phyloP scores from a whole-genome alignment of 202 grass and related monocot species.

The Zoysia matrella region DNA sequence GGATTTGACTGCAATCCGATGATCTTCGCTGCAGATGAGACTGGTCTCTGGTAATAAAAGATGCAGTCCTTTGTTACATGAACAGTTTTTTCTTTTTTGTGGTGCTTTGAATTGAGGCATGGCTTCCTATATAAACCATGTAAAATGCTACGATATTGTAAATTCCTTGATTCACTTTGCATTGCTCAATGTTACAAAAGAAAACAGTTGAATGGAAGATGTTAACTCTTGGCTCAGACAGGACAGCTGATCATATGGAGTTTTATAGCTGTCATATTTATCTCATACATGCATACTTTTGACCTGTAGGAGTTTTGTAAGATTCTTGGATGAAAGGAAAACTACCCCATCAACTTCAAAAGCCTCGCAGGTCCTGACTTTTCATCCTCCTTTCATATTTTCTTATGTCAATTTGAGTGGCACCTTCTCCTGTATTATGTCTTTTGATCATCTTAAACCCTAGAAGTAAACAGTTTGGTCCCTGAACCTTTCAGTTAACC shows the following conservation, averaged over 20 bases:
- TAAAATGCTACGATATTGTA: conserved; percentile 17
- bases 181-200: conserved; percentile 1
- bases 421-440: neutral
- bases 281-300: conserved; percentile 23
- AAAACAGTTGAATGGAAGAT: conserved; percentile 12
- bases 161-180: neutral
- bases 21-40: conserved; percentile 88
- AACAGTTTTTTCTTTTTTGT: neutral
- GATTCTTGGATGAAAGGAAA: conserved; percentile 95
- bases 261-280: neutral
- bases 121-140: neutral
- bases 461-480: conserved; percentile 6
- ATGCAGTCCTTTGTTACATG: conserved; percentile 23
- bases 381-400: neutral
- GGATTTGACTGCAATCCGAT: conserved; percentile 99
- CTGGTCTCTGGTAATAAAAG: conserved; percentile 85
- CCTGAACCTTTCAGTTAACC: neutral
- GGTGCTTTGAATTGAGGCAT: conserved; percentile 7
- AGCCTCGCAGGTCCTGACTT: conserved; percentile 72
- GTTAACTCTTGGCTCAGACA: neutral
- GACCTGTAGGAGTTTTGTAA: conserved; percentile 79
- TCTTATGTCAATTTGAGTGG: conserved; percentile 21
- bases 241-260: neutral
- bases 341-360: conserved; percentile 79
- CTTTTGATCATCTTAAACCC: neutral